Percentiles rank a stretch among this genome's conserved stretches.
Conservation (phyloP, 257 asterid genomes). For the Henckelia pumila region DNA sequence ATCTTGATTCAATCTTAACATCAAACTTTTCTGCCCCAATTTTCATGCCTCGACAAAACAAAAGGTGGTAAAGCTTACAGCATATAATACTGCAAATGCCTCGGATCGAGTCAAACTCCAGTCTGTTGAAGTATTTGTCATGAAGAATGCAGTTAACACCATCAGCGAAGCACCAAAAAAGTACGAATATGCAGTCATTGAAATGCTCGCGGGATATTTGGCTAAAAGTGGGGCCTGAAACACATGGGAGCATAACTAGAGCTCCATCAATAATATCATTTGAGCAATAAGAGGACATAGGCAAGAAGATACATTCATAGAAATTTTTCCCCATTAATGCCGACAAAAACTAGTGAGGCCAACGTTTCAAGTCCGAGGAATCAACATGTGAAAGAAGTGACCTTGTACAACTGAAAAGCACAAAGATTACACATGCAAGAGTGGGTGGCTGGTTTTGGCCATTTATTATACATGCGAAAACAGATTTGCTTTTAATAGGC, state of each 20-base stretch:
- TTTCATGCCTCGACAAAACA: no score
- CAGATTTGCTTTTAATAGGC: background rate
- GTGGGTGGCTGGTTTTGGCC: background rate
- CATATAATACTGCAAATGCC: slow-evolving; percentile 75
- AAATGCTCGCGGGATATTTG: slow-evolving; percentile 85
- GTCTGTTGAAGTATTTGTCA: slow-evolving; percentile 57
- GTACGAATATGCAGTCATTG: slow-evolving; percentile 88
- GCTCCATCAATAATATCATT: slow-evolving; percentile 23
- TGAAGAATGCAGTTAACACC: slow-evolving; percentile 59
- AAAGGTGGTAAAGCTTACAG: slow-evolving; percentile 54
- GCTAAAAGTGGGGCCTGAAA: slow-evolving; percentile 84
- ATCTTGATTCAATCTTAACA: background rate
- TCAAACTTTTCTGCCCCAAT: background rate
- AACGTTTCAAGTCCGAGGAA: background rate
- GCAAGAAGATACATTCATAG: no score
- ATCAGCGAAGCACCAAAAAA: slow-evolving; percentile 66
- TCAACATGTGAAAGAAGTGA: background rate
- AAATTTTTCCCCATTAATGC: background rate
- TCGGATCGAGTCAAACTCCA: slow-evolving; percentile 77
- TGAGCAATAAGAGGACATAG: background rate
- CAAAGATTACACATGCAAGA: background rate
- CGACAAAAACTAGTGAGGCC: background rate
- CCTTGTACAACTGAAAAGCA: background rate
- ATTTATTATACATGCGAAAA: background rate
- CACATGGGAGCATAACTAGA: slow-evolving; percentile 18